Conservation (phyloP, 768 basidiomycete species). For the Leucogyrophana mollusca region DNA sequence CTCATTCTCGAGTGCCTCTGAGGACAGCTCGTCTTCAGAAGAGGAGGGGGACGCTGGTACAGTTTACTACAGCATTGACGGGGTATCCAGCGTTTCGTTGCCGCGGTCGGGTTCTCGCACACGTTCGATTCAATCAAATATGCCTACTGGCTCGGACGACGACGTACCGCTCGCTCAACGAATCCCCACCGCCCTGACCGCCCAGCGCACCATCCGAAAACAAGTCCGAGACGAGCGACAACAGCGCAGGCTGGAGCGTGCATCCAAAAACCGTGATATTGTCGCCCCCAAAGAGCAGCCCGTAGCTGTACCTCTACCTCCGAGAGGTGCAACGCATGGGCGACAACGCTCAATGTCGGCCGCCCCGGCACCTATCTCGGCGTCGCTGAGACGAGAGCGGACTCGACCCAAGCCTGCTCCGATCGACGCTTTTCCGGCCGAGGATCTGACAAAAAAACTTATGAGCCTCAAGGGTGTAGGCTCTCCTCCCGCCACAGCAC, state of each 20-base stretch:
- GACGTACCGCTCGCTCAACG: constrained; percentile 81
- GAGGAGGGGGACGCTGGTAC: constrained; percentile 40
- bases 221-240: constrained; percentile 71
- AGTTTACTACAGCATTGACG: constrained; percentile 44
- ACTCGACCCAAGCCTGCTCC: constrained; percentile 43
- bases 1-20: constrained; percentile 32
- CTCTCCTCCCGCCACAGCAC: constrained; percentile 10
- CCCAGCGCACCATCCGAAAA: constrained; percentile 76
- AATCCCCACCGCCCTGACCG: constrained; percentile 79
- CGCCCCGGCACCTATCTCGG: constrained; percentile 15
- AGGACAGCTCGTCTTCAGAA: constrained; percentile 38
- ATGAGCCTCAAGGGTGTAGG: constrained; percentile 43
- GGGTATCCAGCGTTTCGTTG: constrained; percentile 25
- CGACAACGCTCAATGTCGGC: constrained; percentile 31
- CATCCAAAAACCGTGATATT: constrained; percentile 16
- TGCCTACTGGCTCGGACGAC: constrained; percentile 51
- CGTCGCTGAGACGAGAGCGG: constrained; percentile 34
- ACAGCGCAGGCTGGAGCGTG: constrained; percentile 50
- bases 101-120: constrained; percentile 21
- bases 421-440: constrained; percentile 43
- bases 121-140: constrained; percentile 17
- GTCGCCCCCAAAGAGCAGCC: not conserved
- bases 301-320: constrained; percentile 29
- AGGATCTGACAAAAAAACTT: constrained; percentile 60
- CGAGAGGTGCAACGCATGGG: constrained; percentile 38